Evolutionary conservation across 129 eudicot genomes (phyloP).

Genomic region (Oenanthe sinensis): DNA sequence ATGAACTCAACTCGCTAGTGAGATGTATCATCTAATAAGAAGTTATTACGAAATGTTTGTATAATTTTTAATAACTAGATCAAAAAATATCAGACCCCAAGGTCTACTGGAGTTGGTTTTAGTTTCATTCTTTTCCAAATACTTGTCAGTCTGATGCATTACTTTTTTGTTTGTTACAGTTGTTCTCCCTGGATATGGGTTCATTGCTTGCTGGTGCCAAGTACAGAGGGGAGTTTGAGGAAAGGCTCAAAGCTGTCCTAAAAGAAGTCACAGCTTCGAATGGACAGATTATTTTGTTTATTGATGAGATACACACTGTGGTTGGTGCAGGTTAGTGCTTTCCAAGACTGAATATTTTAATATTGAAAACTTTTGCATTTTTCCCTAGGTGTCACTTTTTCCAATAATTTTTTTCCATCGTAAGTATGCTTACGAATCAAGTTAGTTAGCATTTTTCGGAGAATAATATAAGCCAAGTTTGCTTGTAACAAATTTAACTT

Average conservation of each 20-base stretch:
- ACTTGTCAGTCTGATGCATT: background rate
- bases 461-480: background rate
- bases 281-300: conserved; percentile 84
- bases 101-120: background rate
- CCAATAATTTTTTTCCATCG: background rate
- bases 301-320: conserved; percentile 94
- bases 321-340: conserved; percentile 83
- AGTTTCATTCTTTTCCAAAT: background rate
- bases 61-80: background rate
- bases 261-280: conserved; percentile 91
- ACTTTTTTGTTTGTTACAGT: conserved; percentile 27
- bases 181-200: conserved; percentile 95
- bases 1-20: background rate
- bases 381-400: background rate
- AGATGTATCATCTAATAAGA: background rate
- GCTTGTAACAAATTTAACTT: background rate
- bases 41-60: background rate
- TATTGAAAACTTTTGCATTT: background rate
- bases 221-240: conserved; percentile 94
- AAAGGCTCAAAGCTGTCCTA: conserved; percentile 87
- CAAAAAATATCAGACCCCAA: background rate
- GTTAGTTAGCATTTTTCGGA: background rate
- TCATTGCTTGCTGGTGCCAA: conserved; percentile 97
- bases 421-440: background rate
- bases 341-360: background rate